phyloP scores from a whole-genome alignment of 1,139 yeast genomes.

The Yamadazyma aaseri region DNA sequence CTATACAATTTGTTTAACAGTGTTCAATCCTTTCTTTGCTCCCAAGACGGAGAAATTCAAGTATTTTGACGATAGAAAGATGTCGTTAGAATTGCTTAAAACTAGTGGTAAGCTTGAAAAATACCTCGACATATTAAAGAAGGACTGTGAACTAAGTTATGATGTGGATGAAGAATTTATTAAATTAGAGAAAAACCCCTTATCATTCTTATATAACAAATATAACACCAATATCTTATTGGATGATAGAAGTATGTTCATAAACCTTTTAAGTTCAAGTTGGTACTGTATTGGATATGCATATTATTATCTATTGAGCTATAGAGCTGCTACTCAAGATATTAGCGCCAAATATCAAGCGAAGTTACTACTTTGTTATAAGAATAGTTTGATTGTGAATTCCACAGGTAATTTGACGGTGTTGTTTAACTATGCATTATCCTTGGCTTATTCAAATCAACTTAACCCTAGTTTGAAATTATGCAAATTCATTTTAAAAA shows the following conservation, averaged over 20 bases:
- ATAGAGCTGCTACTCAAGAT: conserved; percentile 26
- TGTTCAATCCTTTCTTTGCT: conserved; percentile 39
- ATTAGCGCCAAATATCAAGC: conserved; percentile 19
- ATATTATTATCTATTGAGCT: conserved; percentile 29
- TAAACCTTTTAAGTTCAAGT: conserved; percentile 33
- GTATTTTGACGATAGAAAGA: conserved; percentile 22
- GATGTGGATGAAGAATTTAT: conserved; percentile 21
- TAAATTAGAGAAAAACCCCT: conserved; percentile 15
- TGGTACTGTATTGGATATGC: conserved; percentile 42
- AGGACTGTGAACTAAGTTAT: conserved; percentile 28
- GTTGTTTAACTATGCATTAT: conserved; percentile 39
- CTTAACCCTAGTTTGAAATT: conserved; percentile 33
- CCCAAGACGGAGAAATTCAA: conserved; percentile 24
- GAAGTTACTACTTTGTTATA: conserved; percentile 25
- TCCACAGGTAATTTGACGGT: conserved; percentile 34
- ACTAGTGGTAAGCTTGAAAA: conserved; percentile 20
- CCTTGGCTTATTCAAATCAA: conserved; percentile 29
- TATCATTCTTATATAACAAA: conserved; percentile 39
- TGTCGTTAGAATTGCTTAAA: conserved; percentile 21
- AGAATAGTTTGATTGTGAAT: conserved; percentile 39
- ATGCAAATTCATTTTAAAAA: conserved; percentile 43
- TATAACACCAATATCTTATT: conserved; percentile 35
- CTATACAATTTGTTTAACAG: conserved; percentile 32
- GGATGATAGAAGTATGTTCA: conserved; percentile 29
- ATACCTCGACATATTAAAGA: conserved; percentile 26